Conservation (phyloP, 176 grass and related monocot genomes). For the Oryza rufipogon region DNA sequence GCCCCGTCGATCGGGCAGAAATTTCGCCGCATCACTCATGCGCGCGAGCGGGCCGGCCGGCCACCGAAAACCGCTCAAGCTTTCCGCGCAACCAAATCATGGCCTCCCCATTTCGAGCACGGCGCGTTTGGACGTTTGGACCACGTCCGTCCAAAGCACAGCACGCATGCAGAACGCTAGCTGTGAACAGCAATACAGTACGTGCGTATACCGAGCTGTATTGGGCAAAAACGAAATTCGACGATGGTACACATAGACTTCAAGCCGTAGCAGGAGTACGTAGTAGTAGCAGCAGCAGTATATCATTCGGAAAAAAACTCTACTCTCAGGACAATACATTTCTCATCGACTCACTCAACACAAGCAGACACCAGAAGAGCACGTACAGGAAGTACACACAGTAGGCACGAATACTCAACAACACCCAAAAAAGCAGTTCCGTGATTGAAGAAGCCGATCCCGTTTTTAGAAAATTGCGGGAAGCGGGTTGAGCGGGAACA, state of each 20-base stretch:
- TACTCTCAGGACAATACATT: conserved; percentile 38
- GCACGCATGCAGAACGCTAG: conserved; percentile 22
- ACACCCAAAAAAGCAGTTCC: background rate
- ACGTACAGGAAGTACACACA: conserved; percentile 1
- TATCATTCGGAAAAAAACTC: conserved; percentile 41
- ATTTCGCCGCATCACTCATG: conserved; percentile 40
- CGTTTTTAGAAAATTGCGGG: conserved; percentile 79
- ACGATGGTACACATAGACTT: background rate
- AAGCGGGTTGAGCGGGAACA: conserved; percentile 82
- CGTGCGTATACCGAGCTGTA: background rate
- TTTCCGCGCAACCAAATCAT: conserved; percentile 45
- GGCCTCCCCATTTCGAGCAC: conserved; percentile 41
- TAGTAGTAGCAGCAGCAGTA: background rate
- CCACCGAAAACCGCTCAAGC: conserved; percentile 24
- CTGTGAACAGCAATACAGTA: background rate
- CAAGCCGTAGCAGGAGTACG: background rate
- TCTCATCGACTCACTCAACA: conserved; percentile 32
- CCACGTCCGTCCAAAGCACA: conserved; percentile 11
- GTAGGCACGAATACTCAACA: conserved; percentile 15
- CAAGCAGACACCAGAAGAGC: background rate
- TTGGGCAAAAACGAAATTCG: background rate
- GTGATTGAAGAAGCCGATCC: background rate
- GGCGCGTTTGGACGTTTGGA: conserved; percentile 22
- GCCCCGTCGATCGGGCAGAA: conserved; percentile 24
- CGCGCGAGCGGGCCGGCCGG: background rate